Percentiles rank a stretch among this genome's conserved stretches.
Conservation (phyloP, 106 monocot species). For the Acanthochlamys bracteata region DNA sequence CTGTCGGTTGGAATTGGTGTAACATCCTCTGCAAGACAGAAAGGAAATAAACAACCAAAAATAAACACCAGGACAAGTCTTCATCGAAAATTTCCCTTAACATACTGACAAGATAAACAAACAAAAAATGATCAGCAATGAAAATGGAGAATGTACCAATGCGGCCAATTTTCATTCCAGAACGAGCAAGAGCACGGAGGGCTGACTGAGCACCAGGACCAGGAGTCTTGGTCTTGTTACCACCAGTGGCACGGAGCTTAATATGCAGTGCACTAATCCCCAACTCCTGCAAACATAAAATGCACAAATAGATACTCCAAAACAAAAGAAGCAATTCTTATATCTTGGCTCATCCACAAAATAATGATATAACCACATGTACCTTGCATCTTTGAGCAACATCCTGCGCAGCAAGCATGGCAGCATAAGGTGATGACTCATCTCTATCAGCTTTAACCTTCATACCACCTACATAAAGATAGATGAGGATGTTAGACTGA, state of each 20-base stretch:
- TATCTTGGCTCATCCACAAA: background rate
- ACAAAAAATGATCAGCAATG: background rate
- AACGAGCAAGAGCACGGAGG: constrained; percentile 64
- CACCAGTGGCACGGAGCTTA: constrained; percentile 74
- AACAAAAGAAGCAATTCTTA: background rate
- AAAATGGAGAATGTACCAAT: constrained; percentile 35
- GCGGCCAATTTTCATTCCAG: constrained; percentile 77
- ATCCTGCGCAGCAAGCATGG: constrained; percentile 81
- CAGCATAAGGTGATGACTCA: constrained; percentile 76
- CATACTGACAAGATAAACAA: background rate
- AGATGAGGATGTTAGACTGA: too few relatives aligned
- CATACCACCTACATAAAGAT: constrained; percentile 50
- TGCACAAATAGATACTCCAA: background rate
- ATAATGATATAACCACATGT: background rate
- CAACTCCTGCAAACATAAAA: constrained; percentile 33
- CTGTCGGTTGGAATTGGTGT: constrained; percentile 91
- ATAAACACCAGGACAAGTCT: background rate
- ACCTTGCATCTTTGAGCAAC: constrained; percentile 64
- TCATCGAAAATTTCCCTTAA: background rate
- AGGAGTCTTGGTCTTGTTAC: constrained; percentile 75
- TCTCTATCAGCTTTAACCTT: constrained; percentile 76
- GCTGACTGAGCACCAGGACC: constrained; percentile 74
- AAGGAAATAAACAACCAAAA: background rate
- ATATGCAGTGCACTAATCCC: constrained; percentile 68
- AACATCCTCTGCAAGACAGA: constrained; percentile 65